Percentiles rank a stretch among this genome's conserved stretches.
These are phyloP conservation scores for Amanita rimosa DNA, from an alignment of 768 basidiomycete genomes.

Conservation along the genomic window DNA sequence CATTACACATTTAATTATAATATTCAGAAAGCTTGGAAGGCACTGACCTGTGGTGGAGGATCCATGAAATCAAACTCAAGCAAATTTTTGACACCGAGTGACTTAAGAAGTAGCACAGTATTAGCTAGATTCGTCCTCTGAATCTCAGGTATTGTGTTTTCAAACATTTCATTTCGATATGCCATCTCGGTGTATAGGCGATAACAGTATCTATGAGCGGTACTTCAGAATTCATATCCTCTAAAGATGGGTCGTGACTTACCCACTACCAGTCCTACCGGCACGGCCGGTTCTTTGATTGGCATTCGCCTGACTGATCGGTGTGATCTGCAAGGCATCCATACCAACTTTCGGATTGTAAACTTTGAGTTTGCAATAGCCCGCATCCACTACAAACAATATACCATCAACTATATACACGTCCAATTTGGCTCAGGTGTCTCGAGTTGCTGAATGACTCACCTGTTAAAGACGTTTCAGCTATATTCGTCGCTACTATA, in stretches of 20 bases:
- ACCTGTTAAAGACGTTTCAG: slow-evolving; percentile 95
- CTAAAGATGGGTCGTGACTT: slow-evolving; percentile 16
- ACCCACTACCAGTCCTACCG: slow-evolving; percentile 94
- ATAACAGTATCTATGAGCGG: slow-evolving; percentile 71
- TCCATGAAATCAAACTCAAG: slow-evolving; percentile 99
- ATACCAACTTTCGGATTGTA: slow-evolving; percentile 99
- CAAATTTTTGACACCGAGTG: slow-evolving; percentile 92
- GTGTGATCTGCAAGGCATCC: slow-evolving; percentile 98
- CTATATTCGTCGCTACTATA: slow-evolving; percentile 98
- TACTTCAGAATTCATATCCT: slow-evolving; percentile 2
- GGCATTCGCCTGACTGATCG: slow-evolving; percentile 97
- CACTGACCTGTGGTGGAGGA: slow-evolving; percentile 94
- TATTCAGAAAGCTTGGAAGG: not conserved
- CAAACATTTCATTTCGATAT: slow-evolving; percentile 89
- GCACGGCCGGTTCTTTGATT: slow-evolving; percentile 94
- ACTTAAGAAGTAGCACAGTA: slow-evolving; percentile 89
- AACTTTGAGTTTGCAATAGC: slow-evolving; percentile 95
- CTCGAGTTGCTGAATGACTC: slow-evolving; percentile 6
- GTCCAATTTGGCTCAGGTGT: slow-evolving; percentile 8
- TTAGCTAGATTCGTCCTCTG: slow-evolving; percentile 97
- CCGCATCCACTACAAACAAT: slow-evolving; percentile 91
- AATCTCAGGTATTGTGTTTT: slow-evolving; percentile 96
- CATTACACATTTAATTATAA: not conserved
- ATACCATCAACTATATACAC: slow-evolving; percentile 82
- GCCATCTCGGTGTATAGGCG: slow-evolving; percentile 97